Evolutionary conservation across 1,284 basidiomycete genomes (phyloP), one percentile per base, ranked within the genome.

Genomic region (Ustilago tritici): DNA sequence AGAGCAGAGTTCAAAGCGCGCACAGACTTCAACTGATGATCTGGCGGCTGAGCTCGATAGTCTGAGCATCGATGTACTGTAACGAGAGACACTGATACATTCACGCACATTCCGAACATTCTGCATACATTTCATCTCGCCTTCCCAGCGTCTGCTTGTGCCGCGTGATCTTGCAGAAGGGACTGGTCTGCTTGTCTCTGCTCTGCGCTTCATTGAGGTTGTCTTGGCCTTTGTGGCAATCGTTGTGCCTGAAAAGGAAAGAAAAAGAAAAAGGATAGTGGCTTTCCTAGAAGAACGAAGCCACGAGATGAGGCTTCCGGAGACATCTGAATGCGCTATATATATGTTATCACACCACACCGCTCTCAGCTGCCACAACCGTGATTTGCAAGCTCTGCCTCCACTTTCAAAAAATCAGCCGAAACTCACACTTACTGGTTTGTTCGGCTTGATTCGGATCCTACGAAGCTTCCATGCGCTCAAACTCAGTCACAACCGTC

Each of bases 11-110:
- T 14, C 60, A 9, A 46, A 32, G 3, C 28, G 32, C 8, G 17
- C 11, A 1, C 46, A 34, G 11, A 11, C 57, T 17, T 52, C 61
- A n/a, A 46, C 60, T 34, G 70, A 73, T 14, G 58, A 64, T 7
- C 50, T 73, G 53, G 65, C 52, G 17, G 35, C 53, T 23, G 15
- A 65, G 50, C 54, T 73, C 12, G 58, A 68, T 41, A 61, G 19
- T 28, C 40, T 73, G 41, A 47, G 70, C 54, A 56, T 72, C 43
- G 2, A 28, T 28, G 23, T 28, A 28, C 23, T 28, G 23, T 28
- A 28, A 28, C 23, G 23, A 28, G 23, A 28, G 23, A 28, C 23
- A 28, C 23, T 28, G 23, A 28, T 28, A 28, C 23, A 28, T 19
- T 15, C 15, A 8, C 28, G 34, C 5, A 2, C 17, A n/a, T 8